Evolutionary conservation across 2,329 filamentous ascomycete species (phyloP), one percentile per base, ranked within the genome.

Genomic region (Clarireedia hainanense): DNA sequence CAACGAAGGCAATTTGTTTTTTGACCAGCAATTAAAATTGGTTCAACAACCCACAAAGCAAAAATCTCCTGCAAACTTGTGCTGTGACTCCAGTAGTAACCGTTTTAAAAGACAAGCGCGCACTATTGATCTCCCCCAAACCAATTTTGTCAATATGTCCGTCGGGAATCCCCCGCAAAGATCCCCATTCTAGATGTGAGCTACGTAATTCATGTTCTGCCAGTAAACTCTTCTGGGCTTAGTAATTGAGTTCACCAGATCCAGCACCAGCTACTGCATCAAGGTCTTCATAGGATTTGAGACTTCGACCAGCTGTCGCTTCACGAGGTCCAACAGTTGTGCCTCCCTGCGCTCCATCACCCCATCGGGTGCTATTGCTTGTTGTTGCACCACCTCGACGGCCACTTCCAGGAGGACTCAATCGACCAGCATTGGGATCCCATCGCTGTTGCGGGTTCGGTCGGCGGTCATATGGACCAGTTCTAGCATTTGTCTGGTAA

Each of bases 201-300:
- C 14, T 42, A 14, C 15, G n/a, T 14, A 14, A 46, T 15, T 46
- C 24, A 40, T 30, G 34, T 26, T 30, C 27, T 50, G 6, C 15
- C 12, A 23, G n/a, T 27, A 5, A 36, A 30, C 12, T 36, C 14
- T 37, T 27, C 52, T 12, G 4, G 20, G 17, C 20, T 6, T 58
- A 97, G 69, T 97, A 97, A 72, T 97, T 95, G 66, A 97, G 75
- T 74, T 96, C 92, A 27, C 89, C 88, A 42, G 86, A 84, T 42
- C 86, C 89, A 37, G 81, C 78, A 14, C 85, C 83, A 39, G 84
- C 84, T 57, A 87, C 86, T 47, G 95, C 92, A 74, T 99, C 94
- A 24, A 99, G 76, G 69, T 99, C 94, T 71, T 99, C 95, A 69
- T 99, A 99, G 71, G 90, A 96, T 79, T 95, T 96, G 62, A 99